phyloP scores from a whole-genome alignment of 2,329 filamentous ascomycete species.

The Aspergillus chevalieri region DNA sequence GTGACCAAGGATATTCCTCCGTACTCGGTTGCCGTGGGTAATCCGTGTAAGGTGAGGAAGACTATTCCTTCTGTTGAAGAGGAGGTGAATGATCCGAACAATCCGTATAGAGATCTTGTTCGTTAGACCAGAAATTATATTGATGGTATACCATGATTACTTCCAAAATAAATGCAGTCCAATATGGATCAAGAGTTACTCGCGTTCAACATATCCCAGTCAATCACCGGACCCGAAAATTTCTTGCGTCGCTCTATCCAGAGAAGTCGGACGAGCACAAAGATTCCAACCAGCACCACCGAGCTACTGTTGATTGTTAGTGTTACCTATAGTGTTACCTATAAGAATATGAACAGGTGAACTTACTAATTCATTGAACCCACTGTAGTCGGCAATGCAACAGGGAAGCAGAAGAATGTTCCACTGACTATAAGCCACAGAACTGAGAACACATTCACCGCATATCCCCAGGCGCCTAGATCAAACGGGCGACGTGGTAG shows the following conservation, averaged over 20 bases:
- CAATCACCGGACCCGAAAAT: slow-evolving; percentile 8
- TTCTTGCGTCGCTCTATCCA: slow-evolving; percentile 9
- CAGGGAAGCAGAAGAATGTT: slow-evolving; percentile 4
- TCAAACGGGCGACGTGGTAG: slow-evolving; percentile 9
- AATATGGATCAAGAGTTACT: not conserved
- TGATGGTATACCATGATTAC: not conserved
- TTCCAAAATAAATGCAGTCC: not conserved
- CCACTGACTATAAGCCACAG: slow-evolving; percentile 2
- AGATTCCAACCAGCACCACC: slow-evolving; percentile 8
- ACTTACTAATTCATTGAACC: slow-evolving; percentile 7
- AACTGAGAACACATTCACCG: slow-evolving; percentile 3
- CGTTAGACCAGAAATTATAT: slow-evolving; percentile 1
- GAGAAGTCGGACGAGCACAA: slow-evolving; percentile 4
- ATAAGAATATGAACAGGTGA: not conserved
- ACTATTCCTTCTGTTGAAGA: slow-evolving; percentile 19
- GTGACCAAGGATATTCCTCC: slow-evolving; percentile 35
- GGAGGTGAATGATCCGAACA: slow-evolving; percentile 17
- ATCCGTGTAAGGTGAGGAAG: slow-evolving; percentile 18
- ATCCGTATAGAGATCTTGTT: slow-evolving; percentile 16
- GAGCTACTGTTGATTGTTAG: slow-evolving; percentile 1
- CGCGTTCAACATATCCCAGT: slow-evolving; percentile 9
- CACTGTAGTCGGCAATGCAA: not conserved
- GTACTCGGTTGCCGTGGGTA: slow-evolving; percentile 26
- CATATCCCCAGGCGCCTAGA: slow-evolving; percentile 2
- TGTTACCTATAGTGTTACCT: not conserved